phyloP scores from a whole-genome alignment of 305 asterid species.

The Fraxinus sp. region DNA sequence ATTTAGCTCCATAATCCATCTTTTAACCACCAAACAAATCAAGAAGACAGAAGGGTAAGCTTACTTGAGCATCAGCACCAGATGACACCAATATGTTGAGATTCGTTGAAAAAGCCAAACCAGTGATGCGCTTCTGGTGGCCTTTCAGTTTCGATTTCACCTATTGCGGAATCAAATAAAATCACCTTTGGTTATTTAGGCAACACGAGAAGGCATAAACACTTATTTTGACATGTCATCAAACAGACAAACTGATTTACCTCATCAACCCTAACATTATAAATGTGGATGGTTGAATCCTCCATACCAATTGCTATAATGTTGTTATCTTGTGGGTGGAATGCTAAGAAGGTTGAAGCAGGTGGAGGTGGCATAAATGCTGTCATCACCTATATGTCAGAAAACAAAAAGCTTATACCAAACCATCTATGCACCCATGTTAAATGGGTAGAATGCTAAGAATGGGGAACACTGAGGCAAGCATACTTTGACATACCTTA shows the following conservation, averaged over 20 bases:
- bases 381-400: constrained; percentile 64
- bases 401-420: constrained; percentile 9
- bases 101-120: constrained; percentile 72
- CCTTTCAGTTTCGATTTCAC: constrained; percentile 80
- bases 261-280: constrained; percentile 74
- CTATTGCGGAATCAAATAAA: constrained; percentile 28
- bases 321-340: constrained; percentile 86
- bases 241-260: constrained; percentile 22
- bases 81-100: constrained; percentile 77
- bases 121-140: constrained; percentile 83
- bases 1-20: neutral
- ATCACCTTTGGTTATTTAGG: constrained; percentile 13
- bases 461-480: neutral
- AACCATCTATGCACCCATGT: neutral
- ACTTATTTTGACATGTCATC: constrained; percentile 2
- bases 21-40: neutral
- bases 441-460: neutral
- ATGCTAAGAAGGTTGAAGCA: constrained; percentile 73
- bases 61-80: constrained; percentile 84
- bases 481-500: constrained; percentile 42
- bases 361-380: constrained; percentile 90
- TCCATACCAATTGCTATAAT: constrained; percentile 83
- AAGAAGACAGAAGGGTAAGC: constrained; percentile 22
- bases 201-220: neutral
- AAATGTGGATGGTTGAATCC: constrained; percentile 79